A percentile compares a stretch with the other conserved stretches of the same genome.
These are phyloP conservation scores for Boletellus sp. DNA, from an alignment of 768 basidiomycete species.

Conservation along the genomic window DNA sequence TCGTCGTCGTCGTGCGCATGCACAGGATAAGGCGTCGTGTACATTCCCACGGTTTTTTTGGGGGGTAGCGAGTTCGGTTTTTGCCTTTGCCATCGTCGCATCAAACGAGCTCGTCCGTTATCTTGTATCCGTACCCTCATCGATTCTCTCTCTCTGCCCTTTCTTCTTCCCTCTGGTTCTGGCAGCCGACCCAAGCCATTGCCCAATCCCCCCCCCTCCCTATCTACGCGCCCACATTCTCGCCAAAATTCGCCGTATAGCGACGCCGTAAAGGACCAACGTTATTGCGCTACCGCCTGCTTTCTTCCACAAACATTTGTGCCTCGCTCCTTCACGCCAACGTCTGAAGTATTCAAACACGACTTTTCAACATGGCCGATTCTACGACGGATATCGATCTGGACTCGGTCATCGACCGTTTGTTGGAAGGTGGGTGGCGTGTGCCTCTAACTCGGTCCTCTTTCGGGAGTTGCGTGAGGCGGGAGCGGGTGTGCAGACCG, in stretches of 20 bases:
- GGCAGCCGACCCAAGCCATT: slow-evolving; percentile 21
- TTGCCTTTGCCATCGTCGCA: slow-evolving; percentile 29
- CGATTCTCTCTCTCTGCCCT: slow-evolving; percentile 26
- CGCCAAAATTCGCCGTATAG: slow-evolving; percentile 19
- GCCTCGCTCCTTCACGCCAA: slow-evolving; percentile 17
- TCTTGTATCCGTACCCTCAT: slow-evolving; percentile 32
- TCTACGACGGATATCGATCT: slow-evolving; percentile 92
- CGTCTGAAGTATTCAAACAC: slow-evolving; percentile 12
- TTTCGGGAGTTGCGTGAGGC: slow-evolving; percentile 8
- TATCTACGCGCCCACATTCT: not conserved
- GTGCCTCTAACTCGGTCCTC: slow-evolving; percentile 23
- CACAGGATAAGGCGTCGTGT: not conserved
- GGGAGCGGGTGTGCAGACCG: not conserved
- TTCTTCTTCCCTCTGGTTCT: slow-evolving; percentile 18
- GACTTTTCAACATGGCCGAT: slow-evolving; percentile 58
- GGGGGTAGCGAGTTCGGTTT: slow-evolving; percentile 29
- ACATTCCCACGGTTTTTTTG: slow-evolving; percentile 28
- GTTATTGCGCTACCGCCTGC: slow-evolving; percentile 17
- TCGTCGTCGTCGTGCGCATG: not conserved
- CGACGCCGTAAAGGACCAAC: slow-evolving; percentile 20
- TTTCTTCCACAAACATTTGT: slow-evolving; percentile 26
- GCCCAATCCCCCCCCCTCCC: slow-evolving; percentile 1
- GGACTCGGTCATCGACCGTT: slow-evolving; percentile 97
- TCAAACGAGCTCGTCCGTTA: slow-evolving; percentile 32
- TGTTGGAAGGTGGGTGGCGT: slow-evolving; percentile 85